Evolutionary conservation across 257 asterid genomes (phyloP), one percentile per base, ranked within the genome.

Genomic region (Solanum megistacrolobum): DNA sequence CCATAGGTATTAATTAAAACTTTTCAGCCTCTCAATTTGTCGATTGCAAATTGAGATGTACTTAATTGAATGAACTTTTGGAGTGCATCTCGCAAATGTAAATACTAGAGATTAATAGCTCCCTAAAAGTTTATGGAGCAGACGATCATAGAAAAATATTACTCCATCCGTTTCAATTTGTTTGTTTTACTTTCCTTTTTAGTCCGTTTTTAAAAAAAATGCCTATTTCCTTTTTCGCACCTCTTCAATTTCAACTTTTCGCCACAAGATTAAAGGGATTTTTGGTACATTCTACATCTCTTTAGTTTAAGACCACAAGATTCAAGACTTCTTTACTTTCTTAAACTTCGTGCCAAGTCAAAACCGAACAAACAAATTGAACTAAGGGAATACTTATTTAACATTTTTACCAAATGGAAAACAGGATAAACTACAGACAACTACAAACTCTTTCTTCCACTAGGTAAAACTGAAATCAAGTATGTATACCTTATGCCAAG

Each of bases 401-500:
- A 27, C 1, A 11, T 0, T 4, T 29, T 31, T 72, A 32, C 81
- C 81, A 32, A 72, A 34, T 21, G 46, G 8, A 35, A 35, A 9
- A 0, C 27, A 73, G 16, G 48, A 35, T 25, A 65, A 65, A 32
- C 14, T 65, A 65, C 72, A 65, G 0, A 65, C 14, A 21, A n/a
- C 72, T n/a, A 65, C 2, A 73, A 73, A 73, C 79, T 72, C 25
- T 76, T 76, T 65, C 60, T 76, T 39, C 34, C 29, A 14, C 85
- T 71, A 16, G 32, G 25, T 41, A 14, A 43, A 41, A 41, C 74
- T 55, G 69, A 46, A 73, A 76, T 86, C 34, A 78, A 78, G 34
- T 41, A 76, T 10, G 34, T 43, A 84, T 90, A 96, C 99, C 98
- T 96, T 96, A 92, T 96, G 99, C 99, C 99, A 96, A 55, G 99